A percentile compares a stretch with the other conserved stretches of the same genome.
Evolutionary conservation across 352 stramenopile genomes (phyloP).

Genomic region (Phytophthora multivora): DNA sequence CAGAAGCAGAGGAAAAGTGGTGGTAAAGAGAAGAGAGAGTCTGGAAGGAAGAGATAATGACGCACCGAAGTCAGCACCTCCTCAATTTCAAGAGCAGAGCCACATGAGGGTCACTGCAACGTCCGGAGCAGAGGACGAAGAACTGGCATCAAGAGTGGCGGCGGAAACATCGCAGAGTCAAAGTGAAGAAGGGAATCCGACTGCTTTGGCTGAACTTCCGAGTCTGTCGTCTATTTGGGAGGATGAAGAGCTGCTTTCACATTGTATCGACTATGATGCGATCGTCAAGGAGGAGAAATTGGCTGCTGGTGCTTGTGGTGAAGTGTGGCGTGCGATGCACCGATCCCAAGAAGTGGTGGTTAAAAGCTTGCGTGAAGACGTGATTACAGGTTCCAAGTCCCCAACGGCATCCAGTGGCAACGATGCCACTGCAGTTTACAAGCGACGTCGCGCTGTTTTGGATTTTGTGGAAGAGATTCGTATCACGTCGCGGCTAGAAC

Average conservation of each 20-base stretch:
- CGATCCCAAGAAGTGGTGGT: slow-evolving; percentile 44
- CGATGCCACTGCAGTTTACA: slow-evolving; percentile 6
- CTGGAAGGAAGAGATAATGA: slow-evolving; percentile 9
- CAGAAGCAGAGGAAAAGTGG: slow-evolving; percentile 9
- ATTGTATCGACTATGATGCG: slow-evolving; percentile 47
- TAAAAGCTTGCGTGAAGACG: slow-evolving; percentile 41
- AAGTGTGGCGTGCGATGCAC: slow-evolving; percentile 55
- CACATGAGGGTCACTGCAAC: background rate
- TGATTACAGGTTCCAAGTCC: slow-evolving; percentile 11
- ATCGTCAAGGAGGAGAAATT: slow-evolving; percentile 39
- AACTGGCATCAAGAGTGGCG: slow-evolving; percentile 4
- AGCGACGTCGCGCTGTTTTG: slow-evolving; percentile 34
- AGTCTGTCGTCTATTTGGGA: slow-evolving; percentile 48
- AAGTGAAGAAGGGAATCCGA: background rate
- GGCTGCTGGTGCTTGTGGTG: slow-evolving; percentile 39
- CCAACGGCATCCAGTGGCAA: slow-evolving; percentile 5
- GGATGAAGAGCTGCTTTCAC: slow-evolving; percentile 62
- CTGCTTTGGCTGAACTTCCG: slow-evolving; percentile 11
- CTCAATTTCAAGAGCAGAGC: slow-evolving; percentile 1
- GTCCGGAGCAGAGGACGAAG: slow-evolving; percentile 4
- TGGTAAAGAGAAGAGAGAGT: slow-evolving; percentile 18
- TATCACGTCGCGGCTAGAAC: slow-evolving; percentile 47
- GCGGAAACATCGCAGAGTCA: slow-evolving; percentile 13
- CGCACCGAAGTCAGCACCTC: background rate
- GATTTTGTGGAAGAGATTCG: slow-evolving; percentile 58